Evolutionary conservation across 1,284 basidiomycete genomes (phyloP), one percentile per base, ranked within the genome.

Genomic region (Fomitopsis schrenkii): DNA sequence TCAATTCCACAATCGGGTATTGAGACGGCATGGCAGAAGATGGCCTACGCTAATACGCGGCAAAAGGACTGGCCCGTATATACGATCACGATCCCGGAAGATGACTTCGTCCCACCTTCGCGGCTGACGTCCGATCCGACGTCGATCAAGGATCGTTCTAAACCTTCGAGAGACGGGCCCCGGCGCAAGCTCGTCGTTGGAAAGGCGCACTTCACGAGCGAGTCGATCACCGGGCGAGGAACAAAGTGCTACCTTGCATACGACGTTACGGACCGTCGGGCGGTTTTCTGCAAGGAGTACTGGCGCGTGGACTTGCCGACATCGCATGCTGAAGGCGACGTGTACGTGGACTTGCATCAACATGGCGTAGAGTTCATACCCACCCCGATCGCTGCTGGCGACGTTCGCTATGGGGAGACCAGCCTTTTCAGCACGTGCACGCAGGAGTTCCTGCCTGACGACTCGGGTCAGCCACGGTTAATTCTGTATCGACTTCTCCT

Each of bases 161-260:
- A 38, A 9, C n/a, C 50, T 22, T 15, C 36, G 45, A 38, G 40
- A 10, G n/a, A 50, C 12, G 3, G 36, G 35, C 5, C 36, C 22
- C 22, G 1, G n/a, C 9, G 35, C 55, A 44, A 2, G 15, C 44
- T 61, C 5, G 40, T 65, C 4, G 45, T 63, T 9, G 61, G 61
- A 3, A 46, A 46, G 14, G 56, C 60, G 1, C 19, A 59, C 5
- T 15, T 35, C 17, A 15, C 48, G 5, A 58, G 61, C 3, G n/a
- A 59, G 8, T 59, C 57, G 0, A 17, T 58, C 17, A 19, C 30
- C 9, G 58, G 64, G 5, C 59, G 62, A 7, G 55, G 48, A 8
- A 63, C 59, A 4, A 61, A 59, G 3, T 42, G 35, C 3, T 65
- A 63, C 38, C 61, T 59, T 59, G 64, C 64, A 1, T 58, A 63